phyloP scores from a whole-genome alignment of 768 basidiomycete genomes.

The Psilocybe cyanescens region DNA sequence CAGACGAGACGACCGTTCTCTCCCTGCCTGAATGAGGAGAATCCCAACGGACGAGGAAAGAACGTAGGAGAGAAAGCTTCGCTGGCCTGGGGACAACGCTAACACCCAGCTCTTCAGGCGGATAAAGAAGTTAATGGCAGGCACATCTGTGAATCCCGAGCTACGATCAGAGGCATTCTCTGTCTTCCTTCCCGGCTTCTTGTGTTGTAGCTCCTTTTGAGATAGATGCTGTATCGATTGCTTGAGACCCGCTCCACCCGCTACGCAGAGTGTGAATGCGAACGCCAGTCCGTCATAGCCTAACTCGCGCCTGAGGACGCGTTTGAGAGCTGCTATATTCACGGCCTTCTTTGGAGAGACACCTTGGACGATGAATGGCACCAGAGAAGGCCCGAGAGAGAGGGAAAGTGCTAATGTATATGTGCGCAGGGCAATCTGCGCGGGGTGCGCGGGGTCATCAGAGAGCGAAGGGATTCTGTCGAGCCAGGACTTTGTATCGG shows the following conservation, averaged over 20 bases:
- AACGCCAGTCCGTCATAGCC: constrained; percentile 69
- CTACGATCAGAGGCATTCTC: not conserved
- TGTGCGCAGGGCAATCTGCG: constrained; percentile 65
- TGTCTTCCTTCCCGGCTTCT: not conserved
- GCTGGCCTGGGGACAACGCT: constrained; percentile 43
- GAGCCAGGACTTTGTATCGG: constrained; percentile 18
- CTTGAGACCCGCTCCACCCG: constrained; percentile 60
- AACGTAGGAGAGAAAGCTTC: constrained; percentile 61
- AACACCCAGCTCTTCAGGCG: constrained; percentile 18
- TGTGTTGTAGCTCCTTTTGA: not conserved
- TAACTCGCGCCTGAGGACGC: constrained; percentile 59
- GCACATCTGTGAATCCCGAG: not conserved
- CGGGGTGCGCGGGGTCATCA: constrained; percentile 50
- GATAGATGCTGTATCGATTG: constrained; percentile 37
- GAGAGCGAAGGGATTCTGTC: constrained; percentile 29
- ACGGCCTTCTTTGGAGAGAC: constrained; percentile 19
- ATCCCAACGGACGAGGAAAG: constrained; percentile 62
- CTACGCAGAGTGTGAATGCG: constrained; percentile 65
- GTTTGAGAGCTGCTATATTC: constrained; percentile 30
- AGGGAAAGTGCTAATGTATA: constrained; percentile 69
- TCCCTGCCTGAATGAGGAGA: constrained; percentile 57
- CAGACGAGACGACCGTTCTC: constrained; percentile 32
- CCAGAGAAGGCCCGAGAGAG: constrained; percentile 65
- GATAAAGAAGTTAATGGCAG: constrained; percentile 8
- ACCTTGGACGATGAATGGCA: constrained; percentile 49